These are phyloP conservation scores for Clitoria ternatea DNA, from an alignment of 306 rosid genomes.

Conservation along the genomic window DNA sequence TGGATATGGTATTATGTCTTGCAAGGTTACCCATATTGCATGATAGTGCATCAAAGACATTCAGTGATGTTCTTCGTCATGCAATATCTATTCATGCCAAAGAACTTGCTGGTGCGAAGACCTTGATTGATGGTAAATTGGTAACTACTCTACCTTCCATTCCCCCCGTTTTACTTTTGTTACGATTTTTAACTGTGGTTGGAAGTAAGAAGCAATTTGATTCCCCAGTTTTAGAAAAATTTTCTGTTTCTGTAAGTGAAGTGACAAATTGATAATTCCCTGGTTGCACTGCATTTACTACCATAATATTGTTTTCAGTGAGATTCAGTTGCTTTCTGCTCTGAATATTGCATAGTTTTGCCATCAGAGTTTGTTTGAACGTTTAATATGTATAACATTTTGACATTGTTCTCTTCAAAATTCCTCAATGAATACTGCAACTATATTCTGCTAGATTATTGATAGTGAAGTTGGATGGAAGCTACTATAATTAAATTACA, in stretches of 20 bases:
- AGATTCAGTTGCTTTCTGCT: background rate
- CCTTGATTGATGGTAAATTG: slow-evolving; percentile 78
- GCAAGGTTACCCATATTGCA: slow-evolving; percentile 63
- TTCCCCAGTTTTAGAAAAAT: background rate
- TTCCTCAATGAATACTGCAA: background rate
- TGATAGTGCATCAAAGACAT: slow-evolving; percentile 53
- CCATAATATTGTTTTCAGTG: background rate
- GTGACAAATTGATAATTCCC: background rate
- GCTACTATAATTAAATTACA: background rate
- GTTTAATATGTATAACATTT: background rate
- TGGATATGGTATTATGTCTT: slow-evolving; percentile 18
- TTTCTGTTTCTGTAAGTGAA: background rate
- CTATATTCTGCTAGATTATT: background rate
- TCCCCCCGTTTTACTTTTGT: background rate
- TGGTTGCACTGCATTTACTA: background rate
- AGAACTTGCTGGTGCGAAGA: slow-evolving; percentile 57
- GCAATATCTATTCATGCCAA: slow-evolving; percentile 70
- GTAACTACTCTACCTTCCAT: slow-evolving; percentile 30
- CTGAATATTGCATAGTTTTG: background rate
- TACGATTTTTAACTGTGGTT: background rate
- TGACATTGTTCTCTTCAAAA: background rate
- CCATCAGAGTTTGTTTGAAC: background rate
- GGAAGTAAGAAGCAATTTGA: background rate
- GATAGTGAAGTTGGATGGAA: background rate
- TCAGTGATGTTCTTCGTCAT: slow-evolving; percentile 56